Base-by-base conservation (phyloP, 1,139 yeast species). In the Geotrichum cucujoidarum region DNA sequence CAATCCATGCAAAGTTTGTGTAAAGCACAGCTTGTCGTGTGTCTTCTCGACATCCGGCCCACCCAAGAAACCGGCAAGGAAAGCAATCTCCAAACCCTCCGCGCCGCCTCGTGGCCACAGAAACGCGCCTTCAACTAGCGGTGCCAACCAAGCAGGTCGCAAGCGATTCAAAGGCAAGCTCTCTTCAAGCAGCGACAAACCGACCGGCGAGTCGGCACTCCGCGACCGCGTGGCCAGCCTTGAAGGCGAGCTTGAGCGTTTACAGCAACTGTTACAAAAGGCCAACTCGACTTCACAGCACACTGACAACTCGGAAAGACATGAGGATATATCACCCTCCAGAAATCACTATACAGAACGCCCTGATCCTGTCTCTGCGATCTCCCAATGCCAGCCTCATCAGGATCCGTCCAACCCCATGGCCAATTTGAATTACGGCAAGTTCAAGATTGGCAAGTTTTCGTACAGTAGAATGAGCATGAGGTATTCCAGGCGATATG, bases 1-100 rank as follows among this genome's bases (percentile, higher is more conserved):
- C 20, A 62, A 61, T 43, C 85, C 86, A 2, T 80, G 86, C 55
- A 57, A 60, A 8, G 70, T 77, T 7, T 80, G 86, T 60, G 55
- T 61, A 10, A 71, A 70, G 60, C 75, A 72, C 51, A 67, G 64
- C 35, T 66, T 67, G 41, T 72, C 67, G 22, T 80, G 84, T 57
- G 59, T 63, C 5, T 68, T 63, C 32, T 37, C 50, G 14, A 45
- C 49, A 1, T 48, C 51, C 2, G 16, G 33, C 40, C 44, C 33
- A 33, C 27, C 24, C 18, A 11, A 33, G 5, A 14, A 17, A 17
- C 11, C 21, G 21, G 16, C 7, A 37, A 37, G 6, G 31, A 25
- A 8, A 17, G n/a, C 21, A 16, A 25, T 35, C 27, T 25, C 6
- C 24, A 32, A 5, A 40, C 33, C 25, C 38, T 43, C 13, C 42